These are phyloP conservation scores for Leccinum aurantiacum DNA, from an alignment of 768 basidiomycete genomes.

Conservation along the genomic window DNA sequence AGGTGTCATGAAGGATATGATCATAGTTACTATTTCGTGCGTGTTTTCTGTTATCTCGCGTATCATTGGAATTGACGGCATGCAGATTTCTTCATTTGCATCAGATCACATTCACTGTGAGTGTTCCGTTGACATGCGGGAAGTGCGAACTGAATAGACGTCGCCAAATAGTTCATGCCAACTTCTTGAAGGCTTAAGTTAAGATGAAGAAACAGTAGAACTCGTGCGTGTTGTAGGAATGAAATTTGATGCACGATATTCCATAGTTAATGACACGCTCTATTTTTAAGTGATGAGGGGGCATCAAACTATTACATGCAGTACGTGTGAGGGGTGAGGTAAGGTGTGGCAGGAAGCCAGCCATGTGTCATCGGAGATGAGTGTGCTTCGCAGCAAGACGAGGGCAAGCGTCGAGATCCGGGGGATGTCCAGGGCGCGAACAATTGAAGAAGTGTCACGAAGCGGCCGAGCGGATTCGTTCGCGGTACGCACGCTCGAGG, in stretches of 20 bases:
- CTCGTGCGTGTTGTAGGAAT: conserved; percentile 7
- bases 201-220: neutral
- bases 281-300: conserved; percentile 1
- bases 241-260: conserved; percentile 4
- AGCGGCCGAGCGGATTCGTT: conserved; percentile 41
- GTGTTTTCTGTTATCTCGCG: conserved; percentile 1
- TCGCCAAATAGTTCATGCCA: conserved; percentile 69
- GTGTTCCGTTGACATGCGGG: conserved; percentile 27
- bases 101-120: conserved; percentile 87
- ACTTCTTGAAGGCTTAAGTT: conserved; percentile 70
- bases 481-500: conserved; percentile 59
- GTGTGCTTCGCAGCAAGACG: neutral
- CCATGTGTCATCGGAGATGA: conserved; percentile 3
- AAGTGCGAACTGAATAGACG: conserved; percentile 11
- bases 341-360: neutral
- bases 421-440: neutral
- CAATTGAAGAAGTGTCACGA: conserved; percentile 10
- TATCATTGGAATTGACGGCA: conserved; percentile 1
- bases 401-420: neutral
- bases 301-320: conserved; percentile 1
- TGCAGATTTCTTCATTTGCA: conserved; percentile 85
- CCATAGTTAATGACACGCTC: neutral
- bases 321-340: conserved; percentile 4
- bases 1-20: conserved; percentile 83
- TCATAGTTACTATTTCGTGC: conserved; percentile 87